Percentiles rank a stretch among this genome's conserved stretches.
Conservation (phyloP, 140 eudicot genomes). For the Anethum foeniculum region DNA sequence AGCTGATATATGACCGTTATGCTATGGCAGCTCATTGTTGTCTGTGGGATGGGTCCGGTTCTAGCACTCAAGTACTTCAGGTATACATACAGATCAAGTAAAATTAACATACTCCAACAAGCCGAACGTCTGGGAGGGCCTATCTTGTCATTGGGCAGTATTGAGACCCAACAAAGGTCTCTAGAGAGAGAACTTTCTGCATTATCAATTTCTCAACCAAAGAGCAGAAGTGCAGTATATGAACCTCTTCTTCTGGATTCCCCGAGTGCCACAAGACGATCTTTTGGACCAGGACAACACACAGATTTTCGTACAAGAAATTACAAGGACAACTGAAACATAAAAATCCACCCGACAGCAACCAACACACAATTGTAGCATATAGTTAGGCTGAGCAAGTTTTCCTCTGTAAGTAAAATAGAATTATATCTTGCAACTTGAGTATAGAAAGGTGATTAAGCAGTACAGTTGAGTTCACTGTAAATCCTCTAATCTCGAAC, state of each 20-base stretch:
- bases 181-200: slow-evolving; percentile 59
- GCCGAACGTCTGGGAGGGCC: slow-evolving; percentile 94
- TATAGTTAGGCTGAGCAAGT: not conserved
- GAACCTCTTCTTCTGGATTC: slow-evolving; percentile 90
- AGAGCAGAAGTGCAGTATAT: slow-evolving; percentile 55
- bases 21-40: slow-evolving; percentile 66
- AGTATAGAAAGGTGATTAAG: not conserved
- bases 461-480: not conserved
- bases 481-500: not conserved
- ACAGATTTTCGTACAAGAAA: slow-evolving; percentile 59
- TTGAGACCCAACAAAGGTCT: slow-evolving; percentile 65
- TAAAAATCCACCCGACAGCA: not conserved
- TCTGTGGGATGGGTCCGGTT: slow-evolving; percentile 90
- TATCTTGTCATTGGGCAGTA: slow-evolving; percentile 66
- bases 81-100: slow-evolving; percentile 79
- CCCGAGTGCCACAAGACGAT: slow-evolving; percentile 46
- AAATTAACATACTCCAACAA: slow-evolving; percentile 92
- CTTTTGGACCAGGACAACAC: slow-evolving; percentile 39
- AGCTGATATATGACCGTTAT: slow-evolving; percentile 15
- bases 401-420: not conserved
- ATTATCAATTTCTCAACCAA: slow-evolving; percentile 59
- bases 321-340: slow-evolving; percentile 51
- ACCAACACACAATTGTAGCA: not conserved
- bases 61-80: slow-evolving; percentile 86
- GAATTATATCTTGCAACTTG: not conserved